Evolutionary conservation across 805 yeast genomes (phyloP).

Genomic region (Phaffomyces thermotolerans): DNA sequence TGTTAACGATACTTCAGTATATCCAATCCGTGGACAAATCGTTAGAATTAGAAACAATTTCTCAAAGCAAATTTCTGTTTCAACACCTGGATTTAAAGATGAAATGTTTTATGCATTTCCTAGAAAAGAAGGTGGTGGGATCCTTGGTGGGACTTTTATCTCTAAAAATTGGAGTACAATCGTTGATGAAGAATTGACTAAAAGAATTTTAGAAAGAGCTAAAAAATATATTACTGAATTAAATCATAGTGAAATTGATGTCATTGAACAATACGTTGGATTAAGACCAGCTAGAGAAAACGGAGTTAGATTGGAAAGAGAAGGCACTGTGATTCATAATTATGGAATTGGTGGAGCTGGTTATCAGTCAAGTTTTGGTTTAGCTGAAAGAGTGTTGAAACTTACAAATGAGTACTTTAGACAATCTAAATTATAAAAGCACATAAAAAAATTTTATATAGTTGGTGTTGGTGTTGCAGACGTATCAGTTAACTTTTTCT

Average conservation of each 20-base stretch:
- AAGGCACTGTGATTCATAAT: slow-evolving; percentile 43
- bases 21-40: slow-evolving; percentile 57
- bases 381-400: slow-evolving; percentile 40
- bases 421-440: slow-evolving; percentile 19
- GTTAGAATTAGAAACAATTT: slow-evolving; percentile 29
- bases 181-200: slow-evolving; percentile 37
- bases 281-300: slow-evolving; percentile 59
- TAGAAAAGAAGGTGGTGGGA: slow-evolving; percentile 66
- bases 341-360: slow-evolving; percentile 78
- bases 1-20: slow-evolving; percentile 36
- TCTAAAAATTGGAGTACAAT: slow-evolving; percentile 26
- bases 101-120: slow-evolving; percentile 59
- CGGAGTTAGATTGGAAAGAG: slow-evolving; percentile 48
- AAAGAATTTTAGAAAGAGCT: slow-evolving; percentile 33
- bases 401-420: slow-evolving; percentile 26
- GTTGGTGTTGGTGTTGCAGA: background rate
- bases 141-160: slow-evolving; percentile 49
- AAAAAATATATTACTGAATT: slow-evolving; percentile 25
- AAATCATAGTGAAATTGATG: slow-evolving; percentile 33
- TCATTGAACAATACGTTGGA: slow-evolving; percentile 50
- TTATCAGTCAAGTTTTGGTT: slow-evolving; percentile 65
- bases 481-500: slow-evolving; percentile 22
- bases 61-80: slow-evolving; percentile 25
- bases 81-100: slow-evolving; percentile 26
- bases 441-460: background rate